A percentile compares a stretch with the other conserved stretches of the same genome.
Evolutionary conservation across 2,329 filamentous ascomycete genomes (phyloP).

Genomic region (Anisogramma anomala): DNA sequence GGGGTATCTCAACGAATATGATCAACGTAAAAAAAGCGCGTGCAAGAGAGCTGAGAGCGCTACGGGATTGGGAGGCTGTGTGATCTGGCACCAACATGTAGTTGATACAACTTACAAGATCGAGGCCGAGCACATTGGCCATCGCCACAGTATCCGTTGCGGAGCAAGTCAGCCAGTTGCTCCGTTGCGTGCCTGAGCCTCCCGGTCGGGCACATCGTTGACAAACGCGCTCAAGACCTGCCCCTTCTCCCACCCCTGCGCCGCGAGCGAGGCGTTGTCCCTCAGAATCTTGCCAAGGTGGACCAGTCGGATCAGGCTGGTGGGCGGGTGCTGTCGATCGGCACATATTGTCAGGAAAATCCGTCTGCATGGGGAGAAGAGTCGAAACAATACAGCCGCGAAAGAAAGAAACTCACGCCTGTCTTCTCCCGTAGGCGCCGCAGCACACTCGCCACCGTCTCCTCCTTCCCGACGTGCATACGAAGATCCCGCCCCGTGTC

Average conservation of each 20-base stretch:
- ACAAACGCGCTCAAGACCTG: conserved; percentile 71
- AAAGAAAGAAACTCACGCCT: conserved; percentile 36
- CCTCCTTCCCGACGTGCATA: conserved; percentile 43
- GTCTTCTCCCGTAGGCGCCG: conserved; percentile 52
- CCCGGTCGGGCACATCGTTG: conserved; percentile 30
- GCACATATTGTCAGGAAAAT: neutral
- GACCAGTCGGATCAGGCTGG: conserved; percentile 47
- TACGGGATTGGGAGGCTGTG: too few relatives aligned
- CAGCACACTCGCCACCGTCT: conserved; percentile 53
- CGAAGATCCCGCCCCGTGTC: conserved; percentile 54
- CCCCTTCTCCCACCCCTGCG: conserved; percentile 64
- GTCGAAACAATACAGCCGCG: neutral
- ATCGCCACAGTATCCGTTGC: too few relatives aligned
- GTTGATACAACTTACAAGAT: too few relatives aligned
- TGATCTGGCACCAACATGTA: too few relatives aligned
- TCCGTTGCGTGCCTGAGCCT: too few relatives aligned
- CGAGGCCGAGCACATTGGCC: too few relatives aligned
- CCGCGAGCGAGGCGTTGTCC: conserved; percentile 51
- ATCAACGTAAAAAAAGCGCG: too few relatives aligned
- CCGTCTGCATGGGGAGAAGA: neutral
- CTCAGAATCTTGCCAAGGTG: conserved; percentile 74
- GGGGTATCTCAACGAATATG: too few relatives aligned
- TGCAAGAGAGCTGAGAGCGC: too few relatives aligned
- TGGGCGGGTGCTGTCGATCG: neutral
- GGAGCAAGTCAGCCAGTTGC: too few relatives aligned